These are phyloP conservation scores for Mycena vitilis DNA, from an alignment of 768 basidiomycete species.

Conservation along the genomic window DNA sequence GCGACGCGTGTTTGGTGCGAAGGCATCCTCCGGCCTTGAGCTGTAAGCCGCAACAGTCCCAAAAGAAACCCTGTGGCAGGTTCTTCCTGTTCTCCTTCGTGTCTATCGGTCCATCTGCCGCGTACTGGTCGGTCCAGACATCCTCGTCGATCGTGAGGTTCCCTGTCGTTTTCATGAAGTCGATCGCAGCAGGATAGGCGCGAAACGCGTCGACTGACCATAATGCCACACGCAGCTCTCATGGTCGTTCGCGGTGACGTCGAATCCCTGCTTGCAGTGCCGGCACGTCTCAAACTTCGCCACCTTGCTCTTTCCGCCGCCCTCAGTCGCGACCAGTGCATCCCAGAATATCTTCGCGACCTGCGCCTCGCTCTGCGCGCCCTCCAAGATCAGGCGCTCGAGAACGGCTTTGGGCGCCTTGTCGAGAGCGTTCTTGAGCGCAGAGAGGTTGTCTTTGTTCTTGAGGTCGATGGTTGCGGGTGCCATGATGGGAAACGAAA, in stretches of 20 bases:
- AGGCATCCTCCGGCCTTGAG: constrained; percentile 14
- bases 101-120: constrained; percentile 3
- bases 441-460: neutral
- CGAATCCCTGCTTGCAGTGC: constrained; percentile 12
- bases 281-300: constrained; percentile 17
- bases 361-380: constrained; percentile 1
- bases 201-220: constrained; percentile 1
- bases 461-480: constrained; percentile 6
- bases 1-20: constrained; percentile 8
- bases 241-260: constrained; percentile 1
- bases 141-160: constrained; percentile 13
- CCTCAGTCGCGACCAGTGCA: constrained; percentile 1
- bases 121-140: constrained; percentile 14
- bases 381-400: constrained; percentile 11
- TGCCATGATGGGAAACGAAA: neutral
- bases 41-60: constrained; percentile 24
- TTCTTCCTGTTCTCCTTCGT: constrained; percentile 17
- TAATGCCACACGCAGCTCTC: constrained; percentile 21
- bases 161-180: neutral
- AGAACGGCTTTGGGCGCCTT: constrained; percentile 17
- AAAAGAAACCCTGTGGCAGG: constrained; percentile 15
- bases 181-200: neutral
- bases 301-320: neutral
- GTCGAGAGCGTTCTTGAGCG: constrained; percentile 7
- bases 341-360: constrained; percentile 27